Percentiles rank a stretch among this genome's conserved stretches.
These are phyloP conservation scores for Corynespora cassiicola DNA, from an alignment of 2,329 filamentous ascomycete genomes.

Conservation along the genomic window DNA sequence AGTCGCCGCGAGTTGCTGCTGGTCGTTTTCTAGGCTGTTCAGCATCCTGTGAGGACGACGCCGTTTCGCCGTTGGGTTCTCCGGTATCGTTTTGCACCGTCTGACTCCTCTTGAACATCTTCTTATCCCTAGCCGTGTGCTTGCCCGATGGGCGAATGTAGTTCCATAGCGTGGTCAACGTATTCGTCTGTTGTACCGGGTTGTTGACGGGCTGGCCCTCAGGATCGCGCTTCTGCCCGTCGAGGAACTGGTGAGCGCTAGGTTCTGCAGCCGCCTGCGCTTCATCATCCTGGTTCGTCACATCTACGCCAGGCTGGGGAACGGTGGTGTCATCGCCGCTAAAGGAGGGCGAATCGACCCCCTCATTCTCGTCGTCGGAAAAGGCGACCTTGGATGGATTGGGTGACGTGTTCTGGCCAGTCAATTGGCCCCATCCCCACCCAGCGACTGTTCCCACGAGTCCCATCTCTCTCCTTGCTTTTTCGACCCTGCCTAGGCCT, in stretches of 20 bases:
- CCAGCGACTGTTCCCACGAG: constrained; percentile 91
- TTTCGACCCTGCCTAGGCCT: constrained; percentile 90
- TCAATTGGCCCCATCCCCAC: constrained; percentile 94
- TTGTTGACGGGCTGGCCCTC: constrained; percentile 28
- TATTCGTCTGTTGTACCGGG: constrained; percentile 45
- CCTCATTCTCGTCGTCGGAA: constrained; percentile 35
- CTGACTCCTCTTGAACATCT: constrained; percentile 51
- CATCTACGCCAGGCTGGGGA: constrained; percentile 72
- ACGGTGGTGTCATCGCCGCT: constrained; percentile 60
- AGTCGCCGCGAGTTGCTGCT: constrained; percentile 57
- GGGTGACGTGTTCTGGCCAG: constrained; percentile 68
- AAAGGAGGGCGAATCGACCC: constrained; percentile 33
- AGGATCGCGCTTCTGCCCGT: constrained; percentile 30
- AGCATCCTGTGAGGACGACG: constrained; percentile 16
- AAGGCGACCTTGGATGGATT: constrained; percentile 56
- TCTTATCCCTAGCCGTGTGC: constrained; percentile 73
- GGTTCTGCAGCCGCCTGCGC: constrained; percentile 50
- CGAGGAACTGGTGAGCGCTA: constrained; percentile 37
- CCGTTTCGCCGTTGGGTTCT: constrained; percentile 11
- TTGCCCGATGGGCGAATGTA: constrained; percentile 73
- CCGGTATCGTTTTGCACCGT: constrained; percentile 31
- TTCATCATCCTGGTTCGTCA: constrained; percentile 70
- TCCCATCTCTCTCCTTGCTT: constrained; percentile 89
- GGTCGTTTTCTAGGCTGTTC: constrained; percentile 46
- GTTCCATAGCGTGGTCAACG: constrained; percentile 67